Evolutionary conservation across 768 basidiomycete genomes (phyloP), one percentile per base, ranked within the genome.

Genomic region (Hypholoma fasciculare): DNA sequence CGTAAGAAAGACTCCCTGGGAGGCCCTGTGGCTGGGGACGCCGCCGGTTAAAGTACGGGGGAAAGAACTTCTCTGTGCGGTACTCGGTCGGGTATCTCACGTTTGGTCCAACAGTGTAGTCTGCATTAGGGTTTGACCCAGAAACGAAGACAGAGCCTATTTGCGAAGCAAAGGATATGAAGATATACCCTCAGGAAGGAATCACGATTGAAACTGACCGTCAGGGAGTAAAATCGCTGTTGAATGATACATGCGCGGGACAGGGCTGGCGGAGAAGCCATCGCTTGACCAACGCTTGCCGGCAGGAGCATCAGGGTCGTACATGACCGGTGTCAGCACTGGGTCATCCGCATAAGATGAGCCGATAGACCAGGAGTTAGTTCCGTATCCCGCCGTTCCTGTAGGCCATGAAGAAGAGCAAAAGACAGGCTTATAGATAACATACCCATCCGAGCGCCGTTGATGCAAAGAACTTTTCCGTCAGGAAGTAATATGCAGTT

Each of bases 211-310:
- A n/a, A 17, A 58, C 66, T 1, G 46, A 62, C 86, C 86, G 65
- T 89, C 87, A 20, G 85, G 83, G 17, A 90, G 76, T 9, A 91
- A 76, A 3, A 77, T 79, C 3, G 90, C 90, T 0, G 80, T 73
- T 1, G 89, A 91, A 69, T 92, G 90, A 69, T 92, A 94, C 81
- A 94, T 81, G 47, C 91, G 77, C 20, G 88, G 83, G 14, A 92
- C 74, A 0, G 77, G 81, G 61, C 83, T 85, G 0, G 81, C 59
- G 1, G 74, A 72, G 43, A 92, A 72, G 3, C 84, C 87, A 9
- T 81, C 80, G 42, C 79, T 73, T 7, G 82, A 80, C 88, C 90
- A 92, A 27, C 83, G 78, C 38, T 76, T 69, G 13, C 88, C 87
- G 7, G 74, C 64, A 2, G 86, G 78, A 12, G 83, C 82, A 27